A percentile compares a stretch with the other conserved stretches of the same genome.
phyloP scores from a whole-genome alignment of 2,329 filamentous ascomycete genomes.

The Ceratocystis cubensis region DNA sequence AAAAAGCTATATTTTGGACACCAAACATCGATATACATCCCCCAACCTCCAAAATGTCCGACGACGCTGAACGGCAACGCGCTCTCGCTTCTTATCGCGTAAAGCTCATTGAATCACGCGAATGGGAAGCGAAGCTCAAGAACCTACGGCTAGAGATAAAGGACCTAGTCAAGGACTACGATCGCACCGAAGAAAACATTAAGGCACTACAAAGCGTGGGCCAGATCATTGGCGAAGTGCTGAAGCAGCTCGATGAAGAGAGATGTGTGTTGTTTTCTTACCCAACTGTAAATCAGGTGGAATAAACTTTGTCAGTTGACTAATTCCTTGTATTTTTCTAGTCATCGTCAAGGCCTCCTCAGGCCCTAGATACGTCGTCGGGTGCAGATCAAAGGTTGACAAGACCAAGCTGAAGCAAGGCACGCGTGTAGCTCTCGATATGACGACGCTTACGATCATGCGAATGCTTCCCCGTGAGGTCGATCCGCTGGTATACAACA shows the following conservation, averaged over 20 bases:
- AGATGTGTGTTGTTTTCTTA: constrained; percentile 51
- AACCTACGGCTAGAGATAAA: constrained; percentile 89
- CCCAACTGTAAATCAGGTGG: too few species aligned
- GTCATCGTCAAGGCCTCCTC: constrained; percentile 98
- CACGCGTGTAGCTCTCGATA: constrained; percentile 91
- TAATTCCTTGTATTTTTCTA: constrained; percentile 29
- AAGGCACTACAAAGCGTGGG: constrained; percentile 98
- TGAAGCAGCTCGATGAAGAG: constrained; percentile 98
- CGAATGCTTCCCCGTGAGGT: constrained; percentile 98
- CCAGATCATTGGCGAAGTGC: constrained; percentile 96
- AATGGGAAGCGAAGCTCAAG: constrained; percentile 98
- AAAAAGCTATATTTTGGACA: neutral
- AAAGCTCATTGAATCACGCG: constrained; percentile 83
- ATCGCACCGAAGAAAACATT: constrained; percentile 97
- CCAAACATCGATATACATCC: neutral
- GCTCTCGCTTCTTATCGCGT: constrained; percentile 67
- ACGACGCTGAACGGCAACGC: constrained; percentile 50
- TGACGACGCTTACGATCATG: constrained; percentile 99
- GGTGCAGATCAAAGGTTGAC: constrained; percentile 96
- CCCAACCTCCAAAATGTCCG: constrained; percentile 11
- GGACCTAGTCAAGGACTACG: constrained; percentile 84
- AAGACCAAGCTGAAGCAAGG: constrained; percentile 96
- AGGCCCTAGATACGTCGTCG: constrained; percentile 93
- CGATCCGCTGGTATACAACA: constrained; percentile 97
- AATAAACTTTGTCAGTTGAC: constrained; percentile 22